Conservation (phyloP, 2,329 filamentous ascomycete genomes). For the Colletotrichum sojae region DNA sequence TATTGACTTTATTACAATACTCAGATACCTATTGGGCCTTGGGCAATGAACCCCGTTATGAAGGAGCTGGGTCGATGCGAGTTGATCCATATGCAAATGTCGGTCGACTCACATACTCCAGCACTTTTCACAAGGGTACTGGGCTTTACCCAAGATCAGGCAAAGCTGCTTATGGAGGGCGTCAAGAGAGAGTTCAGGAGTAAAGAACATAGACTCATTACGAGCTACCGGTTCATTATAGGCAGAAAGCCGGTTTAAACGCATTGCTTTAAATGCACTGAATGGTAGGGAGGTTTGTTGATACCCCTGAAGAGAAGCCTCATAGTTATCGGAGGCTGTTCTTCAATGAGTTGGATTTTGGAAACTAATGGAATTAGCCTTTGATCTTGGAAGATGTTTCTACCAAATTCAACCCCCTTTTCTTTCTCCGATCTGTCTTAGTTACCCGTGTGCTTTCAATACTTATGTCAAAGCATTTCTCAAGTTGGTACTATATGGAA, state of each 20-base stretch:
- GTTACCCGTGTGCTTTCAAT: no score
- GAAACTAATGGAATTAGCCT: no score
- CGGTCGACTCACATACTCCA: conserved; percentile 57
- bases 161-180: conserved; percentile 58
- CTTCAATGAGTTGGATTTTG: no score
- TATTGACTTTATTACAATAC: neutral
- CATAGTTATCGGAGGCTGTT: no score
- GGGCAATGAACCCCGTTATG: conserved; percentile 53
- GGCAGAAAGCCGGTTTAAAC: conserved; percentile 45
- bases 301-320: no score
- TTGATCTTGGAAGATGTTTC: no score
- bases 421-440: no score
- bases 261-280: neutral
- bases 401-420: no score
- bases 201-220: conserved; percentile 51
- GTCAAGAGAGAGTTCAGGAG: conserved; percentile 55
- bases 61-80: conserved; percentile 56
- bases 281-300: no score
- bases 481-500: no score
- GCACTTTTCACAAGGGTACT: conserved; percentile 56
- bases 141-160: conserved; percentile 57
- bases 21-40: conserved; percentile 56
- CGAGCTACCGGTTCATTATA: conserved; percentile 52
- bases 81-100: conserved; percentile 58
- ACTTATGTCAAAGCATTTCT: no score